These are phyloP conservation scores for Nemania serpens DNA, from an alignment of 2,329 filamentous ascomycete genomes.

Conservation along the genomic window DNA sequence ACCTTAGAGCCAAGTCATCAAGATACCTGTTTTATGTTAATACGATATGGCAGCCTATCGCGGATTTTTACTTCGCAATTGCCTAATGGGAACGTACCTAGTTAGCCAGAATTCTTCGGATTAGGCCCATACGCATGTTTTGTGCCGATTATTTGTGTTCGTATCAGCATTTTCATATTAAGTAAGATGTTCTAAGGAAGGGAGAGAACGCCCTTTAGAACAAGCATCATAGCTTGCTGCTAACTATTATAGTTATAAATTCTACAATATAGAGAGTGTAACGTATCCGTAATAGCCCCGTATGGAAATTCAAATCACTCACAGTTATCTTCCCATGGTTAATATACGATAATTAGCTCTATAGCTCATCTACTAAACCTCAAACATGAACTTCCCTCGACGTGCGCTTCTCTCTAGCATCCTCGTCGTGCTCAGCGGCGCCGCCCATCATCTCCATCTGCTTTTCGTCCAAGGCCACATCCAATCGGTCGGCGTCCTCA, in stretches of 20 bases:
- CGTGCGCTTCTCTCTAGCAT: constrained; percentile 3
- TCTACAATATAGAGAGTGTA: too few species aligned
- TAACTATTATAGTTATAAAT: too few species aligned
- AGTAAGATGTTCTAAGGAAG: not conserved
- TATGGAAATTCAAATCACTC: too few species aligned
- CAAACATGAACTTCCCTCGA: constrained; percentile 6
- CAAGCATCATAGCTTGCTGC: too few species aligned
- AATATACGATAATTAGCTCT: too few species aligned
- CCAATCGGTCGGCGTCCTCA: constrained; percentile 54
- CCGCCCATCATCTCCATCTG: constrained; percentile 43
- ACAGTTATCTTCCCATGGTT: too few species aligned
- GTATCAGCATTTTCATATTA: not conserved
- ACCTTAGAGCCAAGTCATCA: not conserved
- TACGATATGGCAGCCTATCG: not conserved
- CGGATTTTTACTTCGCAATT: not conserved
- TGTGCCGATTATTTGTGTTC: not conserved
- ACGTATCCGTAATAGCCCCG: too few species aligned
- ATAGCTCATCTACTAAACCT: not conserved
- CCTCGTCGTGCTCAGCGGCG: constrained; percentile 45
- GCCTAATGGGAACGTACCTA: not conserved
- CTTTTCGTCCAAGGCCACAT: constrained; percentile 52
- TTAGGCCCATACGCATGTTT: too few species aligned
- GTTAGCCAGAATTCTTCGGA: too few species aligned
- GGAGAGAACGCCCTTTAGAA: too few species aligned
- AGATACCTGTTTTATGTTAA: not conserved